These are phyloP conservation scores for Lipomyces lipofer DNA, from an alignment of 805 yeast species.

Conservation along the genomic window DNA sequence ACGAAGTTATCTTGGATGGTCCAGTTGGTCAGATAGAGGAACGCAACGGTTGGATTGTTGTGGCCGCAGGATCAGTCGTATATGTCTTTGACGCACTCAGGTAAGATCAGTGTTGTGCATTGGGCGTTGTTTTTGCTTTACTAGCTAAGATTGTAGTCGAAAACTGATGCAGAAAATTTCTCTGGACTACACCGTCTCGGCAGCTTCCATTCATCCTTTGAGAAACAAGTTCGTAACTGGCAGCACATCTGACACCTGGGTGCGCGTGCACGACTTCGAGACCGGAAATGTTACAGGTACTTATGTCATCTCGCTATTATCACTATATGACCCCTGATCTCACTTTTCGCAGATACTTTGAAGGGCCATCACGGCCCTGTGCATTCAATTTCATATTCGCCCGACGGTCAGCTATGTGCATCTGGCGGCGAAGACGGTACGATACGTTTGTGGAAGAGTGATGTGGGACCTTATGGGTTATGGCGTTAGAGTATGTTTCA, in stretches of 20 bases:
- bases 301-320: not conserved
- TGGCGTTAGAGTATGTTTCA: slow-evolving; percentile 37
- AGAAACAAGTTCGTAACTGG: slow-evolving; percentile 36
- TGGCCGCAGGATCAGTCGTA: slow-evolving; percentile 34
- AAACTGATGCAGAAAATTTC: slow-evolving; percentile 23
- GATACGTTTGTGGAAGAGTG: slow-evolving; percentile 32
- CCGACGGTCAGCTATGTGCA: slow-evolving; percentile 33
- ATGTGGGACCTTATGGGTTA: slow-evolving; percentile 37
- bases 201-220: slow-evolving; percentile 33
- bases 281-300: slow-evolving; percentile 9
- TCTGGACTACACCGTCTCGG: slow-evolving; percentile 35
- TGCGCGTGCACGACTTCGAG: slow-evolving; percentile 36
- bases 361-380: slow-evolving; percentile 36
- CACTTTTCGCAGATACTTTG: slow-evolving; percentile 19
- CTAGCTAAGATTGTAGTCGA: slow-evolving; percentile 20
- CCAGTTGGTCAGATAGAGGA: slow-evolving; percentile 34
- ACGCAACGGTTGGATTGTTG: slow-evolving; percentile 29
- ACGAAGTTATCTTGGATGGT: slow-evolving; percentile 14
- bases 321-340: not conserved
- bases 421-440: slow-evolving; percentile 36
- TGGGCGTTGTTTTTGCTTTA: not conserved
- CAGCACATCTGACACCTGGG: slow-evolving; percentile 38
- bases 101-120: not conserved
- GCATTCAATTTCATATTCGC: slow-evolving; percentile 33
- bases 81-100: slow-evolving; percentile 27